Percentiles rank a stretch among this genome's conserved stretches.
These are phyloP conservation scores for Cinchona pubescens DNA, from an alignment of 257 asterid species.

Conservation along the genomic window DNA sequence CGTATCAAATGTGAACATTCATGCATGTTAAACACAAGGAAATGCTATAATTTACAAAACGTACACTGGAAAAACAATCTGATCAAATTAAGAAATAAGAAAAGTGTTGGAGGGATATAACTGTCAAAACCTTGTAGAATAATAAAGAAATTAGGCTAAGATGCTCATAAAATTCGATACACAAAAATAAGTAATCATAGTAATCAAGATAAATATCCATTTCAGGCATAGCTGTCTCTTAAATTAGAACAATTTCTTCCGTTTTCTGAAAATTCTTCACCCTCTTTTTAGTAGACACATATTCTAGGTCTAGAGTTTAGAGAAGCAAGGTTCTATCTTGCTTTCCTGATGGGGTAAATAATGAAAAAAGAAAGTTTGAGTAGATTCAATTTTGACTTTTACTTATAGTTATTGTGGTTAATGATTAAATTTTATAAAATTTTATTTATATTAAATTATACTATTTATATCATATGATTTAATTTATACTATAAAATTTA, in stretches of 20 bases:
- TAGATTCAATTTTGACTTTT: no score
- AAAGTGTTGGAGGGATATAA: background rate
- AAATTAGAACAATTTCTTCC: background rate
- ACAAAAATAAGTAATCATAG: background rate
- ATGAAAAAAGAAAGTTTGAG: no score
- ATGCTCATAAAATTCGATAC: background rate
- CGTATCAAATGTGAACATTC: background rate
- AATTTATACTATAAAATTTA: no score
- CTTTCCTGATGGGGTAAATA: conserved; percentile 28
- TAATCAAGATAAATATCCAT: background rate
- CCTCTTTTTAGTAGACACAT: background rate
- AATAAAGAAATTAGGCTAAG: background rate
- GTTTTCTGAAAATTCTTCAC: background rate
- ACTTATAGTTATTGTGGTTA: no score
- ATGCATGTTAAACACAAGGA: background rate
- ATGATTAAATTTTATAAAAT: no score
- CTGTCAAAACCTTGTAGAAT: background rate
- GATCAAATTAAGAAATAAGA: background rate
- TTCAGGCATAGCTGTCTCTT: no score
- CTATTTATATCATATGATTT: no score
- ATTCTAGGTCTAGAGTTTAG: background rate
- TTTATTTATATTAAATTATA: no score
- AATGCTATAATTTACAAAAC: background rate
- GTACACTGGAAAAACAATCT: background rate
- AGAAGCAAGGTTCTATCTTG: conserved; percentile 20